Conservation (phyloP, 106 monocot genomes). For the Dioscorea zingiberensis region DNA sequence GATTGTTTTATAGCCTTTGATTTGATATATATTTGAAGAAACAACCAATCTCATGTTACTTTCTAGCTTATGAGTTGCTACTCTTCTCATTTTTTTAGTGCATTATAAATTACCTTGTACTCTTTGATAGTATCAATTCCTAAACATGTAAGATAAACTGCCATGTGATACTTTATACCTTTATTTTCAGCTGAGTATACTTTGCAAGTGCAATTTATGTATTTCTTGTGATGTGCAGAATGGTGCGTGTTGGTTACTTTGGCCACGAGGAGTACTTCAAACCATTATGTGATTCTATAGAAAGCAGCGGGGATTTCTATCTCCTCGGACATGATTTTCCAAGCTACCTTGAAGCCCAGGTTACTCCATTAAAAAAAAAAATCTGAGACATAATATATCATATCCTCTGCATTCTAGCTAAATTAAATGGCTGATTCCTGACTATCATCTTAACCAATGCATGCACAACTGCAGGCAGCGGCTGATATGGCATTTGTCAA, state of each 20-base stretch:
- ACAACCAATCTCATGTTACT: no score
- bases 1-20: no score
- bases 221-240: conserved; percentile 11
- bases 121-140: no score
- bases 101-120: no score
- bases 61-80: no score
- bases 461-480: conserved; percentile 14
- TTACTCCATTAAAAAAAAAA: no score
- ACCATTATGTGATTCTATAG: conserved; percentile 28
- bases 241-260: conserved; percentile 31
- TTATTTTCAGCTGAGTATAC: no score
- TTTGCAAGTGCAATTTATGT: neutral
- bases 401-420: neutral
- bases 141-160: no score
- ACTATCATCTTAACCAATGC: neutral
- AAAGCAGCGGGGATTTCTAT: conserved; percentile 24
- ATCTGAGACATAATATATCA: no score
- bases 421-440: neutral
- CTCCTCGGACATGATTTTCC: conserved; percentile 31
- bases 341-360: conserved; percentile 37
- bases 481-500: conserved; percentile 32
- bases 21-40: no score
- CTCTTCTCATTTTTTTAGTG: no score
- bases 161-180: no score
- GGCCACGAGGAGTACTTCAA: conserved; percentile 31